These are phyloP conservation scores for Silene uniflora DNA, from an alignment of 148 eudicot genomes.

Conservation along the genomic window DNA sequence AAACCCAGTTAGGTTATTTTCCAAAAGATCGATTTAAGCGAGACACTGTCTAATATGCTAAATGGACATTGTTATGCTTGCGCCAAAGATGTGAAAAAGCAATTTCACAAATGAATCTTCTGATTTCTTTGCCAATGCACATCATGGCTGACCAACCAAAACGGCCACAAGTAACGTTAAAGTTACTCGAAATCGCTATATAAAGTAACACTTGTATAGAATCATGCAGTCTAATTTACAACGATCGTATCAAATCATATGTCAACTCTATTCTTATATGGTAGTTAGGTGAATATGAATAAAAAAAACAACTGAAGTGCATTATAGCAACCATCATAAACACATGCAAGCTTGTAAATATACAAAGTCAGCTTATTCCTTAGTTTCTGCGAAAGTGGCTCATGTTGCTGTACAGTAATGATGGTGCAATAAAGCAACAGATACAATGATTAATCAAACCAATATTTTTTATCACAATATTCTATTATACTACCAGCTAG, in stretches of 20 bases:
- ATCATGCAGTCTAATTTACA: not conserved
- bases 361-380: not conserved
- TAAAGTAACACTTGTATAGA: not conserved
- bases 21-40: too few relatives aligned
- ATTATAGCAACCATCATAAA: not conserved
- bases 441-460: not conserved
- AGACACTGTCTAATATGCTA: not conserved
- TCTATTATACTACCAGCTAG: not conserved
- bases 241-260: not conserved
- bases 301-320: not conserved
- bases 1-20: not conserved
- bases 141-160: not conserved
- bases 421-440: not conserved
- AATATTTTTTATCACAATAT: not conserved
- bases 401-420: not conserved
- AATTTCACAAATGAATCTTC: not conserved
- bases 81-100: not conserved
- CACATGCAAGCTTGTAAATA: not conserved
- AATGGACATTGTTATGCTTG: not conserved
- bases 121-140: slow-evolving; percentile 5
- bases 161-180: not conserved
- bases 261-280: not conserved
- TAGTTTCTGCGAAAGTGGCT: not conserved
- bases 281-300: not conserved
- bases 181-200: not conserved